These are phyloP conservation scores for Xerocomus brunneocitrinus DNA, from an alignment of 768 basidiomycete species.

Conservation along the genomic window DNA sequence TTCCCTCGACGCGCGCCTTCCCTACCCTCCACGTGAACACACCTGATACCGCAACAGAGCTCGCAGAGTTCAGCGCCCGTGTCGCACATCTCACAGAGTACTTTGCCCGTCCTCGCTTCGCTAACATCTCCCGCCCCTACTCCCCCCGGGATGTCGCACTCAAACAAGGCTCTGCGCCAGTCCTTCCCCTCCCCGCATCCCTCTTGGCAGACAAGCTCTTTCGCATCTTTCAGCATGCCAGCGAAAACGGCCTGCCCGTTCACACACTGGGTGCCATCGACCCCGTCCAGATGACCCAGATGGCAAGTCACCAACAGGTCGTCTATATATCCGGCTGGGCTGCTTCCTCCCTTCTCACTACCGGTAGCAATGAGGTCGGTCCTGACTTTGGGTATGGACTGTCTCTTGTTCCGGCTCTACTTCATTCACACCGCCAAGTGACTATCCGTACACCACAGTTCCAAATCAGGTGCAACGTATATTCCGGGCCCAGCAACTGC, in stretches of 20 bases:
- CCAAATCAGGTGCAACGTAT: constrained; percentile 93
- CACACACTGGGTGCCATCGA: constrained; percentile 94
- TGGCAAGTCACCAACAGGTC: constrained; percentile 81
- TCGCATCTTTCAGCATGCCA: constrained; percentile 56
- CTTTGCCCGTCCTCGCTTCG: constrained; percentile 73
- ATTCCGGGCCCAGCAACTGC: constrained; percentile 87
- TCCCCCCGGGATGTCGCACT: constrained; percentile 73
- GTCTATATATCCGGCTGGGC: constrained; percentile 96
- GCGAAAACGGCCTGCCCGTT: constrained; percentile 61
- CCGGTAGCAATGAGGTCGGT: constrained; percentile 87
- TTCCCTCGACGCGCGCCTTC: constrained; percentile 34
- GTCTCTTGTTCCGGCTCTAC: neutral
- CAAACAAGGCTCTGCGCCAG: constrained; percentile 85
- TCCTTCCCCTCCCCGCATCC: constrained; percentile 69
- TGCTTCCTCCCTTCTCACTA: constrained; percentile 78
- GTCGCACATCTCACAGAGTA: constrained; percentile 64
- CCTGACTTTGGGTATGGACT: constrained; percentile 74
- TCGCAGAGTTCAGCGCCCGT: constrained; percentile 53
- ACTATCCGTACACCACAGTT: constrained; percentile 95
- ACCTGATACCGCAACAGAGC: constrained; percentile 55
- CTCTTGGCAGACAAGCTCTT: constrained; percentile 87
- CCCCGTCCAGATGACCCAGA: constrained; percentile 92
- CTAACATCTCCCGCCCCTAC: constrained; percentile 72
- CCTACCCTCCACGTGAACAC: constrained; percentile 55
- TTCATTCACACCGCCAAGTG: constrained; percentile 40